Base-by-base conservation (phyloP, 106 monocot genomes). In the Agapanthus africanus region DNA sequence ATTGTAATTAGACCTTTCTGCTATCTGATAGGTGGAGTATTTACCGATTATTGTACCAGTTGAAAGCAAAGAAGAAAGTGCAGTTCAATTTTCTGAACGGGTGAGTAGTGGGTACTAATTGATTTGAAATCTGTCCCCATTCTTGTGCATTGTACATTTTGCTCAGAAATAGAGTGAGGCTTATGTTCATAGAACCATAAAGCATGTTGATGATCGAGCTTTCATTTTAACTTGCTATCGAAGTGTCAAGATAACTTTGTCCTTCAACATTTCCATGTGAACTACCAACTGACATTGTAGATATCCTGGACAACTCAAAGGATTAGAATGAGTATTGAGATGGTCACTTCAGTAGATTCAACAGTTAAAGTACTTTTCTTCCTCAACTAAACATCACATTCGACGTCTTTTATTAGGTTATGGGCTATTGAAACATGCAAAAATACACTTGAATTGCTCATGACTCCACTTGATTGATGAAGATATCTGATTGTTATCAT, bases 21-120 rank as follows among this genome's bases (percentile, higher is more conserved):
- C 18, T 50, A 39, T 30, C 25, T 36, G 44, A 72, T 69, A 93
- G 93, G 93, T 93, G 59, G 93, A 93, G 61, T 93, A 93, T 68
- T 89, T 93, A 36, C 86, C 93, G 21, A 62, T 93, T 13, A 75
- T 93, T 78, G 36, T 56, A 26, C 86, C 93, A 57, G 74, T 73
- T 60, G 71, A 83, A 33, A 79, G 72, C 30, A 93, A 93, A 79
- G 70, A 77, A 63, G 81, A 86, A 30, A 78, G 22, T 68, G 84
- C 76, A 26, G 65, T 68, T 67, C 70, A 71, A 51, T 90, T 93
- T 79, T 78, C 93, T 60, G 81, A 77, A 56, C 56, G 74, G 76
- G 92, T 86, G 62, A 81, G 67, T 66, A 34, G 4, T 32, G 46
- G 44, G n/a, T n/a, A n/a, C n/a, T n/a, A n/a, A n/a, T n/a, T n/a